A percentile compares a stretch with the other conserved stretches of the same genome.
Conservation (phyloP, 169 alveolate genomes). For the Plasmodium billcollinsi region DNA sequence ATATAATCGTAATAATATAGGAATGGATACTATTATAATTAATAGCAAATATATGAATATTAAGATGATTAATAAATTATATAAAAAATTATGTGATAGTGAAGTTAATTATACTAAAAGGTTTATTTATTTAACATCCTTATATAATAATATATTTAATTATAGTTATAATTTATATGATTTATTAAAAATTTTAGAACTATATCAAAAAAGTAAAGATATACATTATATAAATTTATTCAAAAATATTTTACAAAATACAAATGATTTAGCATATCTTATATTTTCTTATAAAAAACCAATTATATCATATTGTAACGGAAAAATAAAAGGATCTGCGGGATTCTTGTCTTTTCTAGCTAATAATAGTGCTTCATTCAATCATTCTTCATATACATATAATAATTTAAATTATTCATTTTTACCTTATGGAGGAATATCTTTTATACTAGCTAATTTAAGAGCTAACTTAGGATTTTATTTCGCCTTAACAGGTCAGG, state of each 20-base stretch:
- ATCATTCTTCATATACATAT: constrained; percentile 76
- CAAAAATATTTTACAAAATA: constrained; percentile 76
- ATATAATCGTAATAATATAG: constrained; percentile 49
- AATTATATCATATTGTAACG: constrained; percentile 82
- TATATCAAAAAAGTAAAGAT: constrained; percentile 72
- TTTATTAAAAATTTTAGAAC: constrained; percentile 75
- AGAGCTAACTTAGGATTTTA: constrained; percentile 85
- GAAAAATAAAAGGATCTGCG: constrained; percentile 81
- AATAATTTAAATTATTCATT: constrained; percentile 66
- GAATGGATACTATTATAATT: constrained; percentile 49
- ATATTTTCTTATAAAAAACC: constrained; percentile 84
- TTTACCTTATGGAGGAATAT: constrained; percentile 82
- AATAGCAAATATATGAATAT: constrained; percentile 59
- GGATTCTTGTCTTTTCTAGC: constrained; percentile 80
- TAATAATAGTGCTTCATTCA: constrained; percentile 79
- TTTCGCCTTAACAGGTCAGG: constrained; percentile 82
- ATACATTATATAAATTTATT: constrained; percentile 17
- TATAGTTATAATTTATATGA: constrained; percentile 75
- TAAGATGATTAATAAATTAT: constrained; percentile 73
- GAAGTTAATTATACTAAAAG: constrained; percentile 84
- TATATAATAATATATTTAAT: constrained; percentile 77
- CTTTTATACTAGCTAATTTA: constrained; percentile 79
- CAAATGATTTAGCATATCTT: constrained; percentile 79
- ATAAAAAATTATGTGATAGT: constrained; percentile 78
- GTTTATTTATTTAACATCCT: constrained; percentile 79